Base-by-base conservation (phyloP, 306 rosid species). In the Prunus armeniaca region DNA sequence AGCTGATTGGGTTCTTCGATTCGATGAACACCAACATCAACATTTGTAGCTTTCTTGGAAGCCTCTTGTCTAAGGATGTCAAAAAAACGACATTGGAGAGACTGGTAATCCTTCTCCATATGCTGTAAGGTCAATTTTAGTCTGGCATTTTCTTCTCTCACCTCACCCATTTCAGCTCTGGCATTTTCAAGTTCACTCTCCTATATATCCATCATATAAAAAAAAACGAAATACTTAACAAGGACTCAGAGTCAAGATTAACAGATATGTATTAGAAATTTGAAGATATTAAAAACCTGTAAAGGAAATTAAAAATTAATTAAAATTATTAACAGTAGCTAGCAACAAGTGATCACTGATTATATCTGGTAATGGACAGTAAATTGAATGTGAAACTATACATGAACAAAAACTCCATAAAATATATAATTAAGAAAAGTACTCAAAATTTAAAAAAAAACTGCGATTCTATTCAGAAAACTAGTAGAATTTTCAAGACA, bases 71-170 rank as follows among this genome's bases (percentile, higher is more conserved):
- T 56, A 15, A 69, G 47, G 70, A 82, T 82, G 71, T 78, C 80
- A 1, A 78, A 75, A 41, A 82, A 24, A 9, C 80, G 66, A 73
- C 57, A 43, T 32, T 78, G 83, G 13, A 82, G 83, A 69, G 83
- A 78, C n/a, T 70, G 51, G 74, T 82, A 82, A 45, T 82, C 83
- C 75, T 78, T 82, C 71, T 64, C 60, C 25, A 74, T 69, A 13
- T 74, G 77, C 38, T 74, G 28, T 24, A 82, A 65, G 71, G 20
- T 49, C 66, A 32, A 38, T 75, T 55, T 82, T 52, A 82, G 25
- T 52, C 83, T 78, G 34, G 64, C 41, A 13, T 82, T 82, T 65
- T 82, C 86, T 70, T 69, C 78, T 20, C 41, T 69, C 12, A 69
- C 77, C 66, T 74, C 78, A 2, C 77, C 73, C 86, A 82, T 69